These are phyloP conservation scores for Podaxis carcinomalis DNA, from an alignment of 768 basidiomycete genomes.

Conservation along the genomic window DNA sequence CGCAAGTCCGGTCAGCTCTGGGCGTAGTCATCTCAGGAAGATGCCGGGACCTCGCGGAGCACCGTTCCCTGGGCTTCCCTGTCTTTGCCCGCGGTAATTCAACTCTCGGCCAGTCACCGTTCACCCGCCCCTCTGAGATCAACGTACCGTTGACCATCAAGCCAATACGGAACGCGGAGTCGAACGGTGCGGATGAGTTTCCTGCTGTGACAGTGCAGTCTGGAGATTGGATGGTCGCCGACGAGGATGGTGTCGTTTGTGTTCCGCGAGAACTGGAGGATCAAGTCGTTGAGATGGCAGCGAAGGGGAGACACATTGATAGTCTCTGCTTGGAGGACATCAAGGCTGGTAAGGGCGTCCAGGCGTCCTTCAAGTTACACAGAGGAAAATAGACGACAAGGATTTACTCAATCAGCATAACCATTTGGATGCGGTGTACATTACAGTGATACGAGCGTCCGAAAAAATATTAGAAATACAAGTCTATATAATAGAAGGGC, in stretches of 20 bases:
- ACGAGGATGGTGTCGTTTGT: conserved; percentile 86
- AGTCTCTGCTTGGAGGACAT: conserved; percentile 73
- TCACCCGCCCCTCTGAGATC: conserved; percentile 74
- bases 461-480: neutral
- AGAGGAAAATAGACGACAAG: conserved; percentile 40
- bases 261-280: conserved; percentile 53
- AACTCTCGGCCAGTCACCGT: conserved; percentile 82
- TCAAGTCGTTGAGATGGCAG: conserved; percentile 56
- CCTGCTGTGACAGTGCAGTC: conserved; percentile 58
- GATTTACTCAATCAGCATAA: neutral
- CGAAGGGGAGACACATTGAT: conserved; percentile 60
- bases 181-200: conserved; percentile 34
- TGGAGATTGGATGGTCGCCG: conserved; percentile 82
- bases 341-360: conserved; percentile 65
- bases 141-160: conserved; percentile 58
- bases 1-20: conserved; percentile 59
- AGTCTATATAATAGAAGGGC: neutral
- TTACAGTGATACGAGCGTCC: neutral
- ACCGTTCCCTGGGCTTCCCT: conserved; percentile 63
- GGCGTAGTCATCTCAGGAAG: conserved; percentile 84
- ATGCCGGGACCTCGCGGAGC: conserved; percentile 81
- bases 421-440: neutral
- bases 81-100: conserved; percentile 82
- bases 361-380: conserved; percentile 74
- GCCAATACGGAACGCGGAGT: neutral